These are phyloP conservation scores for Phaffomyces thermotolerans DNA, from an alignment of 805 yeast species.

Conservation along the genomic window DNA sequence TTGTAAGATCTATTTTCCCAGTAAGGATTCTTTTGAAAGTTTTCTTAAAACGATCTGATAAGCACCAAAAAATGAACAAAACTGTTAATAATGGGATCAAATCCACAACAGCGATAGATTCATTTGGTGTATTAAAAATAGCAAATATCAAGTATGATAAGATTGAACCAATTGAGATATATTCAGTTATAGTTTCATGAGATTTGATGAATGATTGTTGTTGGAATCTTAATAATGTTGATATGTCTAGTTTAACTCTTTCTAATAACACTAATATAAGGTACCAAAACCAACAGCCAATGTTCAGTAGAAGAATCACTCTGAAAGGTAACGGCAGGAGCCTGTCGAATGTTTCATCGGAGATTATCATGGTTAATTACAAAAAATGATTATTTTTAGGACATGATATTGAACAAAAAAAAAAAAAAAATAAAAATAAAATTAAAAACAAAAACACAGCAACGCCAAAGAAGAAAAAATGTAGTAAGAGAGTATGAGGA, in stretches of 20 bases:
- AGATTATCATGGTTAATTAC: conserved; percentile 1
- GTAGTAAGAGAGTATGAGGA: background rate
- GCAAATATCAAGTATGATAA: conserved; percentile 2
- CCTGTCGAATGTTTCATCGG: conserved; percentile 12
- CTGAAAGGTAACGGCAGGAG: conserved; percentile 11
- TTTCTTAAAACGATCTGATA: conserved; percentile 37
- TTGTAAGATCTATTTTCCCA: conserved; percentile 53
- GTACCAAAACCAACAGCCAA: conserved; percentile 12
- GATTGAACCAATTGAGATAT: conserved; percentile 1
- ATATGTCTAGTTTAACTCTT: conserved; percentile 1
- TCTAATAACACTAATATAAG: background rate
- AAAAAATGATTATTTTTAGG: too few species aligned
- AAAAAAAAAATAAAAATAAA: too few species aligned
- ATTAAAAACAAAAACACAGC: too few species aligned
- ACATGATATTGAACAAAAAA: too few species aligned
- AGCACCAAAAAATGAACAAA: conserved; percentile 25
- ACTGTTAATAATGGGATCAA: conserved; percentile 17
- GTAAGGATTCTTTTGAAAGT: conserved; percentile 45
- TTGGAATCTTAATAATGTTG: conserved; percentile 2
- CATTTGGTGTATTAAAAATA: conserved; percentile 1
- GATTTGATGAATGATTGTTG: conserved; percentile 1
- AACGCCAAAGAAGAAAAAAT: background rate
- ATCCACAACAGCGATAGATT: conserved; percentile 3
- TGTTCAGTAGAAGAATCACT: conserved; percentile 4
- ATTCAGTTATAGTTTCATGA: conserved; percentile 1